Conservation (phyloP, 108 stramenopile genomes). For the Skeletonema grethae region DNA sequence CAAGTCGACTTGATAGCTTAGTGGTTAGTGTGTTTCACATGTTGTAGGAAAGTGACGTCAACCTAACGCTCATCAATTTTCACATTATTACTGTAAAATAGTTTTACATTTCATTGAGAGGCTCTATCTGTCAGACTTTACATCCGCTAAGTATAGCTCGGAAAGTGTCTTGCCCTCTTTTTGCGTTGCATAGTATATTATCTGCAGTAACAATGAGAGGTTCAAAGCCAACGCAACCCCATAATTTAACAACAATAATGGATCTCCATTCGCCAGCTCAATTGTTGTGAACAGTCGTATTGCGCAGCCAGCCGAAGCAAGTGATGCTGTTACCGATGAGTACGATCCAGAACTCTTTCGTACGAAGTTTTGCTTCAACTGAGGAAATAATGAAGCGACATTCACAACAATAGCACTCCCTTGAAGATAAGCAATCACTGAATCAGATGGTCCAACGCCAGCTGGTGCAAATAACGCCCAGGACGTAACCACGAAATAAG, state of each 20-base stretch:
- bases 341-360: slow-evolving; percentile 42
- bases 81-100: background rate
- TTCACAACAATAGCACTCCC: slow-evolving; percentile 40
- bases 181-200: slow-evolving; percentile 41
- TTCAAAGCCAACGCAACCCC: slow-evolving; percentile 44
- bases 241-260: slow-evolving; percentile 45
- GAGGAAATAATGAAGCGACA: slow-evolving; percentile 49
- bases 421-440: slow-evolving; percentile 44
- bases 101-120: too few species aligned
- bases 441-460: slow-evolving; percentile 17
- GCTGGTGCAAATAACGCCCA: slow-evolving; percentile 17
- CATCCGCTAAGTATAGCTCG: slow-evolving; percentile 22
- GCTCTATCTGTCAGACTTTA: slow-evolving; percentile 13
- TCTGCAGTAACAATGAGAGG: slow-evolving; percentile 43
- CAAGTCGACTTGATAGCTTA: too few species aligned
- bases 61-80: background rate
- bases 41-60: background rate
- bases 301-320: slow-evolving; percentile 48
- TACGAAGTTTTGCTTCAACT: slow-evolving; percentile 40
- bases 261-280: slow-evolving; percentile 47
- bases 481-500: slow-evolving; percentile 3
- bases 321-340: slow-evolving; percentile 47
- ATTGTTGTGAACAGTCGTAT: slow-evolving; percentile 55
- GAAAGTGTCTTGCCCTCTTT: slow-evolving; percentile 43
- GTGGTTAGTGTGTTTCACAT: too few species aligned